These are phyloP conservation scores for Rhododendron ovatum DNA, from an alignment of 148 eudicot genomes.

Conservation along the genomic window DNA sequence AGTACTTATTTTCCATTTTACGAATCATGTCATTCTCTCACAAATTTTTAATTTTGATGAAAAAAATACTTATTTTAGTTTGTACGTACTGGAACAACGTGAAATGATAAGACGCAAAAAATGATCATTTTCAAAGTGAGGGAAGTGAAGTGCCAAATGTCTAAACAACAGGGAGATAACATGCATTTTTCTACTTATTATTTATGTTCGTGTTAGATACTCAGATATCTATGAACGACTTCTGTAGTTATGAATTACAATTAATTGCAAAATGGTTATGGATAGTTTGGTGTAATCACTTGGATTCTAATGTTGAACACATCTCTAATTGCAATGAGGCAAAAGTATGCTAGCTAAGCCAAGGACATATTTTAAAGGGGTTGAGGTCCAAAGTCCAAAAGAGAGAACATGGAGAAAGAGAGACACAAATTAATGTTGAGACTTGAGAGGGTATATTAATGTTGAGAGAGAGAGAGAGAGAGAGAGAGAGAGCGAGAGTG, in stretches of 20 bases:
- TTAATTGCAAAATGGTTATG: background rate
- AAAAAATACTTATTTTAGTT: too few species aligned
- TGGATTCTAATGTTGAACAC: background rate
- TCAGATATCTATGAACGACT: too few species aligned
- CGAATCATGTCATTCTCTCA: too few species aligned
- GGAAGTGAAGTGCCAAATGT: background rate
- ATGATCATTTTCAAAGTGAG: background rate
- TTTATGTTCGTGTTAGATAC: too few species aligned
- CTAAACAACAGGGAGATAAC: background rate
- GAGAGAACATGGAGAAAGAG: slow-evolving; percentile 34
- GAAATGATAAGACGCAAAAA: too few species aligned
- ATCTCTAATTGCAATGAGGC: background rate
- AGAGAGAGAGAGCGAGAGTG: slow-evolving; percentile 13
- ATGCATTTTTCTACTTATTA: too few species aligned
- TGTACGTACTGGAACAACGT: too few species aligned
- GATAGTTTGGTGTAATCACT: background rate
- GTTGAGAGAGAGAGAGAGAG: background rate
- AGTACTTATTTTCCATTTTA: too few species aligned
- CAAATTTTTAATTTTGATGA: too few species aligned
- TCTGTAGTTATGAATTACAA: background rate
- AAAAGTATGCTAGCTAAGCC: background rate
- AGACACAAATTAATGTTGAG: slow-evolving; percentile 10
- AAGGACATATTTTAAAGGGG: background rate
- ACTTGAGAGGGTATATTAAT: background rate
- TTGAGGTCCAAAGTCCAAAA: slow-evolving; percentile 15